A percentile compares a stretch with the other conserved stretches of the same genome.
phyloP scores from a whole-genome alignment of 805 yeast species.

The Suhomyces pyralidae region DNA sequence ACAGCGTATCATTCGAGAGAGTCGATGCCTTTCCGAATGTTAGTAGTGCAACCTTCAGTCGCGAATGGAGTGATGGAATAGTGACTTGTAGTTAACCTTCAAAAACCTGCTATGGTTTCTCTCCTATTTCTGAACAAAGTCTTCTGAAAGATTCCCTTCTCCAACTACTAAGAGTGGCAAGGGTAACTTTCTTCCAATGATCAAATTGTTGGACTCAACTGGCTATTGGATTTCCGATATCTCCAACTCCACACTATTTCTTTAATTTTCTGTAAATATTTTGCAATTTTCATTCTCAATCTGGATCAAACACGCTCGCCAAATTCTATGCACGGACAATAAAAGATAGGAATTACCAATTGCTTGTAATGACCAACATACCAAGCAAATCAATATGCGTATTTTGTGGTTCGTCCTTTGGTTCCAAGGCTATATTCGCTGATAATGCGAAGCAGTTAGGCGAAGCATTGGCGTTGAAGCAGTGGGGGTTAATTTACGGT shows the following conservation, averaged over 20 bases:
- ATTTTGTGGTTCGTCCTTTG: constrained; percentile 82
- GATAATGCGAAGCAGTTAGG: constrained; percentile 62
- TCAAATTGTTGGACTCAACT: not conserved
- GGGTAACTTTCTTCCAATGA: not conserved
- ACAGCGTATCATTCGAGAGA: not conserved
- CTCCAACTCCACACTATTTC: not conserved
- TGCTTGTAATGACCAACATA: constrained; percentile 18
- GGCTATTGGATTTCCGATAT: not conserved
- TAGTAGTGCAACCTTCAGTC: not conserved
- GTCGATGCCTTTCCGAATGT: not conserved
- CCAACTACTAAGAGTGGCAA: not conserved
- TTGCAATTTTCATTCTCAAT: not conserved
- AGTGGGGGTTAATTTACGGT: constrained; percentile 82
- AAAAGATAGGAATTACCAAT: not conserved
- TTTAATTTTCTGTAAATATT: not conserved
- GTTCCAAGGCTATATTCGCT: constrained; percentile 50
- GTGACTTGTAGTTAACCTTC: not conserved
- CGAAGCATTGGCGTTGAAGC: constrained; percentile 47
- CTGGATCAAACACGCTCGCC: not conserved
- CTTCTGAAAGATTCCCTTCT: not conserved
- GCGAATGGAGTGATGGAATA: not conserved
- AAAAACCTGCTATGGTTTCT: not conserved
- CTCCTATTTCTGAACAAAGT: not conserved
- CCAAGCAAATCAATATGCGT: constrained; percentile 62
- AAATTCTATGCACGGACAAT: not conserved